Conservation (phyloP, 192 early-diverging fungal genomes). For the Phycomyces nitens region DNA sequence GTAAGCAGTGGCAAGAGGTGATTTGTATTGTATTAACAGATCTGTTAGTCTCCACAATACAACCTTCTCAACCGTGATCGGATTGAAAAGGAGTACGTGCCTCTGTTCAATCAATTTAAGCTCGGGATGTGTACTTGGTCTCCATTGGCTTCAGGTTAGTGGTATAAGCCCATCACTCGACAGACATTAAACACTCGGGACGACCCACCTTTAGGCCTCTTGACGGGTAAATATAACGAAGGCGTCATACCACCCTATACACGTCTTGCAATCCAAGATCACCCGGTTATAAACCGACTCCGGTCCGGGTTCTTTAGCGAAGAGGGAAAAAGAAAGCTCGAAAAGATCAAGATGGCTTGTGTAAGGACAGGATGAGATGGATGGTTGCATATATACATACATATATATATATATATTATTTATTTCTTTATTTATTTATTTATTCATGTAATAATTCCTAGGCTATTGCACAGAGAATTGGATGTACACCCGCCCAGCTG, state of each 20-base stretch:
- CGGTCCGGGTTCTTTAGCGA: constrained; percentile 49
- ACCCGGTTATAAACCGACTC: constrained; percentile 56
- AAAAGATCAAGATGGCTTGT: constrained; percentile 55
- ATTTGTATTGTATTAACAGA: too few species aligned
- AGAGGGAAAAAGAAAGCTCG: constrained; percentile 65
- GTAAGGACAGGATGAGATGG: constrained; percentile 27
- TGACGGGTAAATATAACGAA: constrained; percentile 73
- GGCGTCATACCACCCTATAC: constrained; percentile 61
- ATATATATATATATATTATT: constrained; percentile 14
- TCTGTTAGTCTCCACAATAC: constrained; percentile 71
- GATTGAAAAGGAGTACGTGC: constrained; percentile 68
- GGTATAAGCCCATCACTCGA: too few species aligned
- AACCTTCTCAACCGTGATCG: constrained; percentile 83
- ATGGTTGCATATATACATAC: not conserved
- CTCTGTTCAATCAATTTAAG: constrained; percentile 63
- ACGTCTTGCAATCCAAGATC: constrained; percentile 59
- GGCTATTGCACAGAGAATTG: constrained; percentile 59
- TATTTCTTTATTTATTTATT: not conserved
- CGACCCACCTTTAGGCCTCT: constrained; percentile 26
- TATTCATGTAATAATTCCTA: too few species aligned
- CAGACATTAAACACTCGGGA: too few species aligned
- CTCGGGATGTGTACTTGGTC: constrained; percentile 80
- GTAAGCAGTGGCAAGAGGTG: too few species aligned
- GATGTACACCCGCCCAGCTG: constrained; percentile 60
- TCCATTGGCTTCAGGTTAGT: constrained; percentile 62